A percentile compares a stretch with the other conserved stretches of the same genome.
Evolutionary conservation across 2,329 filamentous ascomycete genomes (phyloP).

Genomic region (Pseudocercospora crystallina): DNA sequence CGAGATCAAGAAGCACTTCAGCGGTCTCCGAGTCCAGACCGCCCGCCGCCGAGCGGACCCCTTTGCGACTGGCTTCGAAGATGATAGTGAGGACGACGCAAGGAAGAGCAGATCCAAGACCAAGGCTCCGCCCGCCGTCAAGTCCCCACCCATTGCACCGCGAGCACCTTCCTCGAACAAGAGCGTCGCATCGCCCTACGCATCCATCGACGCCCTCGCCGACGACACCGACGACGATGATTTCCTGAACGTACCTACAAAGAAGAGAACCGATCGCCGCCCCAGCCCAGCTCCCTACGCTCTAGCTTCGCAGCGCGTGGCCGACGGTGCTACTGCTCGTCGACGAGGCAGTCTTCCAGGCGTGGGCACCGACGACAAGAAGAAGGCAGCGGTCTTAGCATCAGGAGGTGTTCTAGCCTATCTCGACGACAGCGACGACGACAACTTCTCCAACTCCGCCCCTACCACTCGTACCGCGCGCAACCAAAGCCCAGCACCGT

Average conservation of each 20-base stretch:
- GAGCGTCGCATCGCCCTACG: conserved; percentile 18
- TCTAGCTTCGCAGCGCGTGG: conserved; percentile 20
- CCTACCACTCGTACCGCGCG: conserved; percentile 22
- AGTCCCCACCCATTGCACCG: conserved; percentile 12
- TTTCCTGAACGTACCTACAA: conserved; percentile 24
- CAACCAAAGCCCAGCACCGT: conserved; percentile 30
- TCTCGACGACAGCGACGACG: conserved; percentile 35
- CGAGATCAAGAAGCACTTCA: conserved; percentile 35
- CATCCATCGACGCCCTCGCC: conserved; percentile 20
- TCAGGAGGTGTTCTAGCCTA: conserved; percentile 32
- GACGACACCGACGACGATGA: conserved; percentile 32
- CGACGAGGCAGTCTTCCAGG: conserved; percentile 26
- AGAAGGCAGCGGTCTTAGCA: conserved; percentile 28
- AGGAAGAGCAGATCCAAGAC: conserved; percentile 28
- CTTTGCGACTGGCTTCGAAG: conserved; percentile 36
- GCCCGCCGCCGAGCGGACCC: conserved; percentile 29
- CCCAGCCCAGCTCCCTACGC: conserved; percentile 31
- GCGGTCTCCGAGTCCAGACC: conserved; percentile 33
- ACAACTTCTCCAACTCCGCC: conserved; percentile 7
- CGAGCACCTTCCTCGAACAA: conserved; percentile 14
- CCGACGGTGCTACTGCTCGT: conserved; percentile 15
- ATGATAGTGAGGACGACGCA: conserved; percentile 32
- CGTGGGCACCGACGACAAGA: conserved; percentile 12
- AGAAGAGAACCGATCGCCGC: conserved; percentile 26
- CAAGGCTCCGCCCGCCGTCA: conserved; percentile 24